These are phyloP conservation scores for Salix suchowensis DNA, from an alignment of 345 rosid genomes.

Conservation along the genomic window DNA sequence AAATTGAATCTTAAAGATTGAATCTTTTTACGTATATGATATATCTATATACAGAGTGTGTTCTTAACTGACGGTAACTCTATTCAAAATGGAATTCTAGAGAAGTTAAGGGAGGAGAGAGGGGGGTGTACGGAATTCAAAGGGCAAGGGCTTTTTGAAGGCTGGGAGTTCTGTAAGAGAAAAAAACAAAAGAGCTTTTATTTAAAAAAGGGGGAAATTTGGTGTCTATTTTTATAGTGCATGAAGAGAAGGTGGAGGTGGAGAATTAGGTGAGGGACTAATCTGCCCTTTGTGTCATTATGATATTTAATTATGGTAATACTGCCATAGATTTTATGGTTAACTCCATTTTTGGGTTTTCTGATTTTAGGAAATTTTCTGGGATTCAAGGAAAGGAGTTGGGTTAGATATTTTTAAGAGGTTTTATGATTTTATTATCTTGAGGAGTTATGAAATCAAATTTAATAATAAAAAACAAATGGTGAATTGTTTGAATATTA, in stretches of 20 bases:
- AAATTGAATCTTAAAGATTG: not conserved
- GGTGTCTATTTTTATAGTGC: not conserved
- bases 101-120: conserved; percentile 8
- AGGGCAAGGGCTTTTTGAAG: not conserved
- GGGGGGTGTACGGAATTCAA: not conserved
- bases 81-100: not conserved
- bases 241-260: not conserved
- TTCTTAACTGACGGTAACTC: conserved; percentile 7
- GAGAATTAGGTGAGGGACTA: not conserved
- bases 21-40: not conserved
- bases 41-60: not conserved
- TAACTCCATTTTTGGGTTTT: not conserved
- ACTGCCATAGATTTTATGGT: not conserved
- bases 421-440: too few relatives aligned
- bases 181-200: not conserved
- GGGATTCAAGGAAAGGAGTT: not conserved
- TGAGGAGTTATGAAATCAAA: too few relatives aligned
- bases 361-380: not conserved
- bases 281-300: not conserved
- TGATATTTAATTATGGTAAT: not conserved
- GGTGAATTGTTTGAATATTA: too few relatives aligned
- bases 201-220: not conserved
- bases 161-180: too few relatives aligned
- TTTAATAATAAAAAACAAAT: too few relatives aligned
- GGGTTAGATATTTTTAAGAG: not conserved